Percentiles rank a stretch among this genome's conserved stretches.
Evolutionary conservation across 2,329 filamentous ascomycete species (phyloP).

Genomic region (Hypoxylon sp.): DNA sequence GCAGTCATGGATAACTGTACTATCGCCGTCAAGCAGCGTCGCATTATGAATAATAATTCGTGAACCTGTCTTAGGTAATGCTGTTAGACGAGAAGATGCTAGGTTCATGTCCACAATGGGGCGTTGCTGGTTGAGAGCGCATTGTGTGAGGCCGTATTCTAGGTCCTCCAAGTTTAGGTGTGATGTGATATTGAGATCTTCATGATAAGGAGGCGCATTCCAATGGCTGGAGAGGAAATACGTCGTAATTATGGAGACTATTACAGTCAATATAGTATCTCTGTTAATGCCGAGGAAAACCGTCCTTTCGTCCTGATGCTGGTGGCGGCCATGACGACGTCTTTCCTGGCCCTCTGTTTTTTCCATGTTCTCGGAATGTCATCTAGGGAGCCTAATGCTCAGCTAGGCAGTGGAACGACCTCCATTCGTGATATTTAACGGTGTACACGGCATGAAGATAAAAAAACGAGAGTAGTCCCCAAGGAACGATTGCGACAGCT

Average conservation of each 20-base stretch:
- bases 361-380: slow-evolving; percentile 27
- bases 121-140: slow-evolving; percentile 38
- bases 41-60: slow-evolving; percentile 48
- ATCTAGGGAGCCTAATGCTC: slow-evolving; percentile 12
- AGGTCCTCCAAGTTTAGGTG: slow-evolving; percentile 28
- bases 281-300: slow-evolving; percentile 22
- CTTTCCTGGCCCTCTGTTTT: slow-evolving; percentile 20
- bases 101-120: slow-evolving; percentile 37
- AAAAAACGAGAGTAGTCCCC: background rate
- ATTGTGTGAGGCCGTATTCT: slow-evolving; percentile 40
- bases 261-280: slow-evolving; percentile 20
- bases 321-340: slow-evolving; percentile 12
- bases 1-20: slow-evolving; percentile 40
- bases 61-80: slow-evolving; percentile 10
- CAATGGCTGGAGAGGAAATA: slow-evolving; percentile 35
- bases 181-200: background rate
- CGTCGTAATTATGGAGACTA: slow-evolving; percentile 31
- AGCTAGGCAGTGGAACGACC: background rate
- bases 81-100: slow-evolving; percentile 35
- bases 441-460: slow-evolving; percentile 2
- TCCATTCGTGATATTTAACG: slow-evolving; percentile 14
- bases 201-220: slow-evolving; percentile 17
- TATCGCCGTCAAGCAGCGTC: slow-evolving; percentile 50
- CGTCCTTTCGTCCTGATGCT: slow-evolving; percentile 3
- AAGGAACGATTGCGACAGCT: background rate